These are phyloP conservation scores for Dactylellina haptotyla DNA, from an alignment of 2,329 filamentous ascomycete species.

Conservation along the genomic window DNA sequence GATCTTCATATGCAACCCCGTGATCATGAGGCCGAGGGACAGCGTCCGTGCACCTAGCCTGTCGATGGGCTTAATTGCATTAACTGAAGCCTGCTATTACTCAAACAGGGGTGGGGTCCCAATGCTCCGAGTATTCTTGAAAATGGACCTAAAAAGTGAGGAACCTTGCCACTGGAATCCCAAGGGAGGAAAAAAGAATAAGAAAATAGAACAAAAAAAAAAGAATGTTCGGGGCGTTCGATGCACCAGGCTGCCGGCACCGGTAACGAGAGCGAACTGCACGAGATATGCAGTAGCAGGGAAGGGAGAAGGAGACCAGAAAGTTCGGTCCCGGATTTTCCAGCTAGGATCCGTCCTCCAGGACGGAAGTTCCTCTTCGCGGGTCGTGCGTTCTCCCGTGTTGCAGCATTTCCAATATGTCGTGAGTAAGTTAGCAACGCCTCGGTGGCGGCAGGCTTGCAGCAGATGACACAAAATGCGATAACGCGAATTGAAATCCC, in stretches of 20 bases:
- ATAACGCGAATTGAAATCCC: constrained; percentile 7
- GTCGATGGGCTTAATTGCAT: constrained; percentile 14
- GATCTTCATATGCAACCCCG: neutral
- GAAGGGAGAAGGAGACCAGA: neutral
- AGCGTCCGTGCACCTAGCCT: constrained; percentile 22
- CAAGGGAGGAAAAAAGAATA: neutral
- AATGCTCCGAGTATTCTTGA: constrained; percentile 9
- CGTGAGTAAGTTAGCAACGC: constrained; percentile 7
- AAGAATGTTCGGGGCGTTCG: constrained; percentile 34
- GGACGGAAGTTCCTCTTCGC: neutral
- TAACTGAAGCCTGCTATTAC: constrained; percentile 29
- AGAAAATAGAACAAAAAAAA: neutral
- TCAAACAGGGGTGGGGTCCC: constrained; percentile 1
- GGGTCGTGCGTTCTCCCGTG: constrained; percentile 32
- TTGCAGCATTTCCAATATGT: constrained; percentile 18
- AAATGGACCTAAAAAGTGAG: too few species aligned
- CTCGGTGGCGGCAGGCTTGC: constrained; percentile 35
- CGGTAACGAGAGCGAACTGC: constrained; percentile 29
- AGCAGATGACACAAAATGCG: constrained; percentile 34
- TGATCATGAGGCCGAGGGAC: neutral
- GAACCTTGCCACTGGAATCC: too few species aligned
- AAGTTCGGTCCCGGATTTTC: constrained; percentile 6
- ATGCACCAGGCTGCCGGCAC: constrained; percentile 38
- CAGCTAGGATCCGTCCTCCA: constrained; percentile 26
- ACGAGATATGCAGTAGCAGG: constrained; percentile 5